Evolutionary conservation across 441 rosid genomes (phyloP).

Genomic region (Gossypium schwendimanii): DNA sequence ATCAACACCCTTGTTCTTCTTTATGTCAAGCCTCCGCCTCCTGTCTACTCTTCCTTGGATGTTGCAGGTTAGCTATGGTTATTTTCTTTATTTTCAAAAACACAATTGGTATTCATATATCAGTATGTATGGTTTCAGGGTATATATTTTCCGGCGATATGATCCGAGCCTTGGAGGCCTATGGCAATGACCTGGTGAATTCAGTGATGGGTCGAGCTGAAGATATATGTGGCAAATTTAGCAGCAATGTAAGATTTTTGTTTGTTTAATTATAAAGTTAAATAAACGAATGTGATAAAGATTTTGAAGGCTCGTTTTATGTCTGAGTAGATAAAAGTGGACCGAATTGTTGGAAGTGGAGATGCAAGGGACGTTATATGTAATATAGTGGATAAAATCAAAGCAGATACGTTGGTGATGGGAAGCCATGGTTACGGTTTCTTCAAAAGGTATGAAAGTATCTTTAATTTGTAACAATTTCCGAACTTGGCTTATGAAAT

Average conservation of each 20-base stretch:
- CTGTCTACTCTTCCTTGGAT: conserved; percentile 51
- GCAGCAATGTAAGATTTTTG: background rate
- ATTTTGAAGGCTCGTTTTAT: background rate
- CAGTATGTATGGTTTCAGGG: conserved; percentile 19
- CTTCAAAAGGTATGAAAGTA: conserved; percentile 49
- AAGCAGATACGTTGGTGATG: conserved; percentile 75
- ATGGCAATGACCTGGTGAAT: conserved; percentile 41
- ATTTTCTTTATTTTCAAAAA: background rate
- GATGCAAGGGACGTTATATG: conserved; percentile 86
- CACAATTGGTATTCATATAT: too few species aligned
- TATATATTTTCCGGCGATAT: conserved; percentile 46
- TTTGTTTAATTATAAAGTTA: background rate
- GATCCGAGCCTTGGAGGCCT: conserved; percentile 37
- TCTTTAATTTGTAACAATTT: background rate
- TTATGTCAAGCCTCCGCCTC: conserved; percentile 72
- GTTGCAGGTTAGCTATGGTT: conserved; percentile 40
- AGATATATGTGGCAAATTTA: conserved; percentile 37
- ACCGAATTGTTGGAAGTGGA: conserved; percentile 57
- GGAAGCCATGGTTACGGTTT: conserved; percentile 93
- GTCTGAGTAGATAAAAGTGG: conserved; percentile 41
- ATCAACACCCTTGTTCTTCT: conserved; percentile 51
- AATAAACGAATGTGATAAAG: too few species aligned
- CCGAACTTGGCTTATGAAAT: background rate
- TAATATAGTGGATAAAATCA: conserved; percentile 48
- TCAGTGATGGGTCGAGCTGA: conserved; percentile 74